Conservation (phyloP, 176 grass and related monocot species). For the Cocos nucifera region DNA sequence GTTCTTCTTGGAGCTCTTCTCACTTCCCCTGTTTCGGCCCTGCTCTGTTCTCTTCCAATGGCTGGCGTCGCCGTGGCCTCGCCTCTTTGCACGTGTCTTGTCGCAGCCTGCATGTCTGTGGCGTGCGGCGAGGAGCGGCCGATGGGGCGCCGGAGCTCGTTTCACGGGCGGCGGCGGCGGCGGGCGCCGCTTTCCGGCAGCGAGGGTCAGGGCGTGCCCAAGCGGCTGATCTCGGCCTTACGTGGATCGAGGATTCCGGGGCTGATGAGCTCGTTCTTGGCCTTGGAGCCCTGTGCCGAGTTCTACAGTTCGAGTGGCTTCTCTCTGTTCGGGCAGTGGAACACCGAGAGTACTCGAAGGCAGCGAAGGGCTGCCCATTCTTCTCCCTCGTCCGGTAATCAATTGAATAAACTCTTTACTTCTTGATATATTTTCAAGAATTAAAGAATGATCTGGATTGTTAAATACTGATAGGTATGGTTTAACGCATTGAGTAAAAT, state of each 20-base stretch:
- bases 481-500: no score
- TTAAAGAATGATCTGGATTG: no score
- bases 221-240: conserved; percentile 4
- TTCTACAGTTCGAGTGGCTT: not conserved
- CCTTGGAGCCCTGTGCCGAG: not conserved
- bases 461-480: no score
- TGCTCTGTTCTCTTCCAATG: conserved; percentile 15
- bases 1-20: no score
- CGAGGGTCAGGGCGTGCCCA: conserved; percentile 5
- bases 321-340: not conserved
- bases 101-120: conserved; percentile 50
- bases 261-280: not conserved
- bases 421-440: no score
- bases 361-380: not conserved
- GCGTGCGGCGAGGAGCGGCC: conserved; percentile 28
- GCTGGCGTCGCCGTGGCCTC: conserved; percentile 30
- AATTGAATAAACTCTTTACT: no score
- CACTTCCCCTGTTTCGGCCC: no score
- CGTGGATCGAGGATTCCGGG: conserved; percentile 2
- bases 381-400: no score
- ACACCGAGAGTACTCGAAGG: not conserved
- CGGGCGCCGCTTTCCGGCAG: conserved; percentile 30
- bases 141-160: conserved; percentile 8
- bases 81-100: conserved; percentile 70
- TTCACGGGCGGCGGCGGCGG: conserved; percentile 1